Conservation (phyloP, 441 rosid genomes). For the Erodium chrysanthum region DNA sequence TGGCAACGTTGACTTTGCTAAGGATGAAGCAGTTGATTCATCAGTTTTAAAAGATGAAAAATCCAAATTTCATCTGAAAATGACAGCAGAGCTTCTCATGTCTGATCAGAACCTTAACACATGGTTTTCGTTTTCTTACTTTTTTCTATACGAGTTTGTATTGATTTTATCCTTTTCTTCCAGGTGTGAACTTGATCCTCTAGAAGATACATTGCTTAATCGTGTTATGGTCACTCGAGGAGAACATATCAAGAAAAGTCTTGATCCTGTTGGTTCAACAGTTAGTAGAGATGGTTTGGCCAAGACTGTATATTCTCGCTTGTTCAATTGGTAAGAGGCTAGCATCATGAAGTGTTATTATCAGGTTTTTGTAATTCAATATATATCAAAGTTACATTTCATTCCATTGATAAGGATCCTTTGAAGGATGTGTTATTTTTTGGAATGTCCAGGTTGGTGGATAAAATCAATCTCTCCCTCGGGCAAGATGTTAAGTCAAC, state of each 20-base stretch:
- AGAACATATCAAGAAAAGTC: constrained; percentile 70
- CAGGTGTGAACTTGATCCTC: constrained; percentile 55
- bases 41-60: constrained; percentile 77
- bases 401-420: constrained; percentile 4
- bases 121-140: constrained; percentile 16
- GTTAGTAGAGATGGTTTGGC: constrained; percentile 77
- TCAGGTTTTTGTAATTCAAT: constrained; percentile 12
- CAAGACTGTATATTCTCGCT: constrained; percentile 63
- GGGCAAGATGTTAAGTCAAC: constrained; percentile 73
- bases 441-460: constrained; percentile 52
- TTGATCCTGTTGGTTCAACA: constrained; percentile 68
- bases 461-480: constrained; percentile 60
- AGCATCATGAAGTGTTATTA: constrained; percentile 1
- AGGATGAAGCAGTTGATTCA: constrained; percentile 79
- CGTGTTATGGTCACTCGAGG: constrained; percentile 86
- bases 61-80: constrained; percentile 74
- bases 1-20: constrained; percentile 70
- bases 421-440: constrained; percentile 12
- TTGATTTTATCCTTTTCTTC: constrained; percentile 8
- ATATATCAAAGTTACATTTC: background rate
- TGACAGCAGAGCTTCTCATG: constrained; percentile 86
- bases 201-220: constrained; percentile 78
- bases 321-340: constrained; percentile 59
- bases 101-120: constrained; percentile 24
- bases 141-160: constrained; percentile 5